Evolutionary conservation across 1,139 yeast species (phyloP), one percentile per base, ranked within the genome.

Genomic region (Lipomyces yarrowii): DNA sequence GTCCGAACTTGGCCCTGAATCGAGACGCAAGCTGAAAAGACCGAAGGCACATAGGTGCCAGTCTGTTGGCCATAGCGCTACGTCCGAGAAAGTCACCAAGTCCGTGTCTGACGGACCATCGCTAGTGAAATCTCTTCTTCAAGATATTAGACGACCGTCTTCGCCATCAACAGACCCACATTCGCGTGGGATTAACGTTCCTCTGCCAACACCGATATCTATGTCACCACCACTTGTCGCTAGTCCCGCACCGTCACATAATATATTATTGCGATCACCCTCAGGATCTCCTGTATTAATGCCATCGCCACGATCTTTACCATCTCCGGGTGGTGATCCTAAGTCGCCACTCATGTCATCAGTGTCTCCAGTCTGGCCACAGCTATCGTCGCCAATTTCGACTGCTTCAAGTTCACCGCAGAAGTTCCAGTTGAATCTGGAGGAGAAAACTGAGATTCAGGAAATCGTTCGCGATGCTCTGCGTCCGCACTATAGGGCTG

Each of bases 391-490:
- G n/a, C 42, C 42, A 52, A 52, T 8, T 21, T 30, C 55, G 32
- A 15, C 23, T 23, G 21, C 65, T 59, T 53, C 57, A 7, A 32
- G 33, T 10, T n/a, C 30, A 8, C 32, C 32, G 15, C 21, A 23
- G 21, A 21, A 37, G 8, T 30, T n/a, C 57, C 57, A 74, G 57
- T 74, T 84, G 37, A 73, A 82, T 0, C 76, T 80, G 26, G 82
- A 80, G 46, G 84, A 83, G 67, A 87, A 87, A 71, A 75, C 76
- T 7, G 77, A 74, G 64, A 82, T 87, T 26, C 91, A 87, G 72
- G 78, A 74, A 33, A 80, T 84, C 66, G 87, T 88, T 7, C 77
- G 91, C 52, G 78, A 79, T 39, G 80, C 77, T 21, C 74, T 88
- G 46, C 77, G 86, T 56, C 86, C 86, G 0, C 75, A 83, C 37